Evolutionary conservation across 2,329 filamentous ascomycete genomes (phyloP).

Genomic region (Macrophomina phaseolina): DNA sequence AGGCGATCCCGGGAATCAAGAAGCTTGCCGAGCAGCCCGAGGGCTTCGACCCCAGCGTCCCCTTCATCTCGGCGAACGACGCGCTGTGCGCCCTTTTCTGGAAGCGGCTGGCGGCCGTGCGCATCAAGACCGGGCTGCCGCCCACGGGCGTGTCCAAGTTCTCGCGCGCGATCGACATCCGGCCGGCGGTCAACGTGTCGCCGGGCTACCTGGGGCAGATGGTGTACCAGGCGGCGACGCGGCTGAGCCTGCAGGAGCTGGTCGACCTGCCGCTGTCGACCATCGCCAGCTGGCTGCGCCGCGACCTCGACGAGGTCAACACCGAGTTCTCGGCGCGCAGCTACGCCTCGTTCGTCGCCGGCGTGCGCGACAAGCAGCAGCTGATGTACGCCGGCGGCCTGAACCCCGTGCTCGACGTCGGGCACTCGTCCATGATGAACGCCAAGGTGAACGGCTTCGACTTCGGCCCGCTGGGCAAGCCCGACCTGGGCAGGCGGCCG

Average conservation of each 20-base stretch:
- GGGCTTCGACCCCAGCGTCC: conserved; percentile 32
- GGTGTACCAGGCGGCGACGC: conserved; percentile 34
- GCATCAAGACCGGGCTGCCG: conserved; percentile 30
- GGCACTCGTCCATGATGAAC: conserved; percentile 32
- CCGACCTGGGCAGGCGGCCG: conserved; percentile 28
- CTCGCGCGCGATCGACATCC: conserved; percentile 37
- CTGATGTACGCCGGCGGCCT: conserved; percentile 35
- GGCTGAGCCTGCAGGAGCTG: conserved; percentile 34
- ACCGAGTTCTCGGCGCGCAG: conserved; percentile 36
- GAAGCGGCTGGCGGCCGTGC: conserved; percentile 38
- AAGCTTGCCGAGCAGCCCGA: conserved; percentile 30
- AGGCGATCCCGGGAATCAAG: conserved; percentile 29
- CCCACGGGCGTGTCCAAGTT: conserved; percentile 35
- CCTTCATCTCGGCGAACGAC: conserved; percentile 40
- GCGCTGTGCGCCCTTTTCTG: conserved; percentile 44
- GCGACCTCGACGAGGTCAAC: conserved; percentile 34
- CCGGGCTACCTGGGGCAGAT: conserved; percentile 39
- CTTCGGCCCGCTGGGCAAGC: conserved; percentile 29
- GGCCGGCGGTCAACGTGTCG: conserved; percentile 35
- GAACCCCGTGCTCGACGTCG: conserved; percentile 29
- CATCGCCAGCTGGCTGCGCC: conserved; percentile 33
- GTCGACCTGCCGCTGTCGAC: conserved; percentile 30
- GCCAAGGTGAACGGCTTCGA: conserved; percentile 31
- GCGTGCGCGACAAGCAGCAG: conserved; percentile 35
- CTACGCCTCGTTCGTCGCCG: conserved; percentile 39